phyloP scores from a whole-genome alignment of 1,284 basidiomycete species.

The Rhodotorula sp. region DNA sequence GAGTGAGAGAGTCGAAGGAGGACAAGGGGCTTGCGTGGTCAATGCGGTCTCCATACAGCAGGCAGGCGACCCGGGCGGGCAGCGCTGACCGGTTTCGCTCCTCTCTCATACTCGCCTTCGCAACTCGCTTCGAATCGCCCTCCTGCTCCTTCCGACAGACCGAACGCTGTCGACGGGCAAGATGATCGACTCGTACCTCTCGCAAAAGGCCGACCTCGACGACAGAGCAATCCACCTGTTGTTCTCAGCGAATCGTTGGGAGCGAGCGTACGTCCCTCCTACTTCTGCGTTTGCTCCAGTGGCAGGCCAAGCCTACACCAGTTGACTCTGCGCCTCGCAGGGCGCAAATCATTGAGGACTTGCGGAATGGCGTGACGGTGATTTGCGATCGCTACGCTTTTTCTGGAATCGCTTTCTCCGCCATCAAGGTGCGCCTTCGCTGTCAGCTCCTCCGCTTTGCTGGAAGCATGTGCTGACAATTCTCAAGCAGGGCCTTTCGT shows the following conservation, averaged over 20 bases:
- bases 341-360: slow-evolving; percentile 60
- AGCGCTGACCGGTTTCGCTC: background rate
- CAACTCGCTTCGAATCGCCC: too few species aligned
- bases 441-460: slow-evolving; percentile 1
- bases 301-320: too few species aligned
- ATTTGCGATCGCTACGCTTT: slow-evolving; percentile 95
- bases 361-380: slow-evolving; percentile 68
- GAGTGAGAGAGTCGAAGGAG: background rate
- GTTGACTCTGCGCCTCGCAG: slow-evolving; percentile 51
- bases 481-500: slow-evolving; percentile 52
- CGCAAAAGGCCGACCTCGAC: slow-evolving; percentile 77
- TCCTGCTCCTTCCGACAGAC: slow-evolving; percentile 59
- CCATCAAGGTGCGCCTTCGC: slow-evolving; percentile 62
- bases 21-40: background rate
- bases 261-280: slow-evolving; percentile 67
- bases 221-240: slow-evolving; percentile 90
- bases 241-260: slow-evolving; percentile 97
- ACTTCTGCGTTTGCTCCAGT: background rate
- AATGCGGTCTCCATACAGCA: too few species aligned
- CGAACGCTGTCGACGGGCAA: slow-evolving; percentile 85
- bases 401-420: slow-evolving; percentile 91
- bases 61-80: background rate
- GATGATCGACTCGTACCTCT: slow-evolving; percentile 89
- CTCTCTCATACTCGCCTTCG: too few species aligned
- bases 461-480: background rate